Evolutionary conservation across 2,329 filamentous ascomycete genomes (phyloP).

Genomic region (Penicillium sp.): DNA sequence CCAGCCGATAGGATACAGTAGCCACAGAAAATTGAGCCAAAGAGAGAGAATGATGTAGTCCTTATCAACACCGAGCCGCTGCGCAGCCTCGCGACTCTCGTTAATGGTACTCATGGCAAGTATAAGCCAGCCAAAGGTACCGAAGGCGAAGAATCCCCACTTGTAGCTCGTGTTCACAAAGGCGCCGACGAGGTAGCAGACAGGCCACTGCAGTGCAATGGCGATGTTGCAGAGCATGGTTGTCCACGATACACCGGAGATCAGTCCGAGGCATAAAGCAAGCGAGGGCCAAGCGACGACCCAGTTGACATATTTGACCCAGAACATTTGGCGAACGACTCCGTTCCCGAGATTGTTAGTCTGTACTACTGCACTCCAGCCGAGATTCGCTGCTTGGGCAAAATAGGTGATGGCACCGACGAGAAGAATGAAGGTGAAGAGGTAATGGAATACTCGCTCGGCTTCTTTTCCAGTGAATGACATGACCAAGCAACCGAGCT

Average conservation of each 20-base stretch:
- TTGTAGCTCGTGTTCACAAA: conserved; percentile 53
- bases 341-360: conserved; percentile 31
- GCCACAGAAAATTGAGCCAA: conserved; percentile 44
- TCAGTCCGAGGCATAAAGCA: conserved; percentile 49
- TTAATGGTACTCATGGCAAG: conserved; percentile 48
- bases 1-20: conserved; percentile 53
- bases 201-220: conserved; percentile 52
- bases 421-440: conserved; percentile 52
- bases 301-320: conserved; percentile 57
- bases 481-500: conserved; percentile 45
- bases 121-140: conserved; percentile 48
- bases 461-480: conserved; percentile 46
- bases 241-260: conserved; percentile 56
- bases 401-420: conserved; percentile 54
- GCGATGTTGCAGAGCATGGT: conserved; percentile 54
- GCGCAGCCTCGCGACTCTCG: conserved; percentile 40
- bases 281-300: conserved; percentile 50
- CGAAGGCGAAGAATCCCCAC: conserved; percentile 59
- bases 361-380: conserved; percentile 43
- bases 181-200: conserved; percentile 51
- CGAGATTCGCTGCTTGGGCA: conserved; percentile 53
- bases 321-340: conserved; percentile 52
- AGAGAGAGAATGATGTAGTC: conserved; percentile 49
- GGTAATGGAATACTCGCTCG: conserved; percentile 58
- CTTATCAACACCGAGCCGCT: conserved; percentile 42